These are phyloP conservation scores for Avena sativa DNA, from an alignment of 176 grass and related monocot genomes.

Conservation along the genomic window DNA sequence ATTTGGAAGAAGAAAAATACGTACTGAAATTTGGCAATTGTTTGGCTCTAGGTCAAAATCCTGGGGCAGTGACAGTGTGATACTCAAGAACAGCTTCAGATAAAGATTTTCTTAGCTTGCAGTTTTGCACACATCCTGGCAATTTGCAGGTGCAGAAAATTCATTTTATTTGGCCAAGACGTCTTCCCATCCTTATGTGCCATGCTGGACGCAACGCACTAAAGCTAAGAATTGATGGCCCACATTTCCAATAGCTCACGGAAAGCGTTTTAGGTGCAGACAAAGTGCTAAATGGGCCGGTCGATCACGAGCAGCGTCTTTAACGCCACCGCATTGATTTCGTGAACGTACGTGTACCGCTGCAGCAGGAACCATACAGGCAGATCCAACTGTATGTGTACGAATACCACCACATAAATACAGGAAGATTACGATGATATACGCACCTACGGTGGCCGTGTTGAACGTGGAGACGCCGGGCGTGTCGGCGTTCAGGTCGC, in stretches of 20 bases:
- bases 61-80: neutral
- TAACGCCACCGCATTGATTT: slow-evolving; percentile 24
- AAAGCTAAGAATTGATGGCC: neutral
- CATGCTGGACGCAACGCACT: slow-evolving; percentile 21
- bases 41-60: neutral
- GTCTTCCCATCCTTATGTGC: neutral
- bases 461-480: slow-evolving; percentile 86
- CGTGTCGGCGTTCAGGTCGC: slow-evolving; percentile 72
- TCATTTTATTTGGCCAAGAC: too few relatives aligned
- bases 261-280: slow-evolving; percentile 44
- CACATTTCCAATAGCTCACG: neutral
- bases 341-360: slow-evolving; percentile 35
- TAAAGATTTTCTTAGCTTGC: too few relatives aligned
- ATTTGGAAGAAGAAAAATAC: too few relatives aligned
- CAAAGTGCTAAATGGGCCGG: slow-evolving; percentile 27
- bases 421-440: neutral
- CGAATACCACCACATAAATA: neutral
- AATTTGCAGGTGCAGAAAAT: too few relatives aligned
- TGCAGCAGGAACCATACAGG: neutral
- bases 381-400: neutral
- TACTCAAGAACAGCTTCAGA: too few relatives aligned
- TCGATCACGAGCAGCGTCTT: slow-evolving; percentile 24
- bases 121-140: too few relatives aligned
- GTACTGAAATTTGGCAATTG: neutral
- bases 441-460: slow-evolving; percentile 87